Percentiles rank a stretch among this genome's conserved stretches.
Conservation (phyloP, 1,284 basidiomycete species). For the Sphagnurus paluster region DNA sequence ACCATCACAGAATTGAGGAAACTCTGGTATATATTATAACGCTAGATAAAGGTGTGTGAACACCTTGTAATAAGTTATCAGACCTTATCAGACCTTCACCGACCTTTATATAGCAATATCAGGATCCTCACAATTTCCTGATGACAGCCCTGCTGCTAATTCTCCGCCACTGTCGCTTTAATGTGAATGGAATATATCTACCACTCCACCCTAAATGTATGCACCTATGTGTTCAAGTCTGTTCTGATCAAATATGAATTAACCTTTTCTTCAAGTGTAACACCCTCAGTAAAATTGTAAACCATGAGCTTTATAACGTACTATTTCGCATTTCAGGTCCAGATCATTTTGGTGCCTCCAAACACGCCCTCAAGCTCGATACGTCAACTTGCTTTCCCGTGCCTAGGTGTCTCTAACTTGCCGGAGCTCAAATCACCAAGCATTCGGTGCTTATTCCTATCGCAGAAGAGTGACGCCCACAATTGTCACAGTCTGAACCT, state of each 20-base stretch:
- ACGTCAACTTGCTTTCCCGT: slow-evolving; percentile 14
- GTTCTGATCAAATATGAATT: background rate
- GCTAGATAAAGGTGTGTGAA: too few species aligned
- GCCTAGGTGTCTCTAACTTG: slow-evolving; percentile 9
- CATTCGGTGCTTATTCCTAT: slow-evolving; percentile 20
- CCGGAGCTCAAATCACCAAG: slow-evolving; percentile 6
- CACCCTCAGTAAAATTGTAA: background rate
- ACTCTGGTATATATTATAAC: too few species aligned
- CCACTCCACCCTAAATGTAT: background rate
- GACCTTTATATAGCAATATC: too few species aligned
- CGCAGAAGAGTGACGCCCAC: slow-evolving; percentile 28
- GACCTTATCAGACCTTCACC: too few species aligned
- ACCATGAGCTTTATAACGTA: background rate
- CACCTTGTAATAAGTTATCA: too few species aligned
- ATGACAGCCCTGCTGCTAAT: too few species aligned
- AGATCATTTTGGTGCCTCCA: slow-evolving; percentile 2
- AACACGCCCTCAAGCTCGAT: slow-evolving; percentile 9
- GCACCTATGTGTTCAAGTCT: background rate
- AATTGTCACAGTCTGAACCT: slow-evolving; percentile 20
- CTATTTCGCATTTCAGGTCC: slow-evolving; percentile 9
- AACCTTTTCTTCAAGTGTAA: background rate
- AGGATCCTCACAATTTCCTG: too few species aligned
- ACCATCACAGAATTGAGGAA: too few species aligned
- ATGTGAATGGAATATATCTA: too few species aligned
- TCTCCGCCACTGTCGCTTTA: too few species aligned